These are phyloP conservation scores for Coemansia erecta DNA, from an alignment of 192 early-diverging fungal species.

Conservation along the genomic window DNA sequence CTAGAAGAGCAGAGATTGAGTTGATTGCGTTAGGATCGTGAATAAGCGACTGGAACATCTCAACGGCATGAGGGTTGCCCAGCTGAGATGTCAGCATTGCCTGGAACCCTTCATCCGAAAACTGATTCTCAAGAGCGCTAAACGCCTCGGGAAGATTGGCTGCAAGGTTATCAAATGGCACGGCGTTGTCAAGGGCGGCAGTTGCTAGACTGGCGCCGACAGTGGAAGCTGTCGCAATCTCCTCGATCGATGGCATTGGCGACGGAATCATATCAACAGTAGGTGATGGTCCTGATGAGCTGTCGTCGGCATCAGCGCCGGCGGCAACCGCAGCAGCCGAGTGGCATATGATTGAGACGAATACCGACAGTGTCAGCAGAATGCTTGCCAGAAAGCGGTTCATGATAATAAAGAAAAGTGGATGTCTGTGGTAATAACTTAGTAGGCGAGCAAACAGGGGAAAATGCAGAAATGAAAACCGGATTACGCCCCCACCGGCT, in stretches of 20 bases:
- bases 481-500: too few relatives aligned
- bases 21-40: conserved; percentile 39
- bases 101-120: conserved; percentile 34
- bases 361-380: background rate
- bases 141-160: conserved; percentile 50
- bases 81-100: conserved; percentile 47
- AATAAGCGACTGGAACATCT: conserved; percentile 52
- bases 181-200: conserved; percentile 10
- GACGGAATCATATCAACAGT: too few relatives aligned
- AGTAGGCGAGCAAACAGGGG: too few relatives aligned
- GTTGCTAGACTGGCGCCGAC: background rate
- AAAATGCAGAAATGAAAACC: too few relatives aligned
- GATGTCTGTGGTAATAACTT: background rate
- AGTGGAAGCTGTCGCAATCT: background rate
- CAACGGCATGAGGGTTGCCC: conserved; percentile 48
- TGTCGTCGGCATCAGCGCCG: too few relatives aligned
- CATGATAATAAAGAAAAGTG: background rate
- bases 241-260: too few relatives aligned
- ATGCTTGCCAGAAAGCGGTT: background rate
- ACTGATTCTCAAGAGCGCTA: conserved; percentile 40
- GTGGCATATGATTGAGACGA: background rate
- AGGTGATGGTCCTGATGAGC: too few relatives aligned
- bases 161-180: conserved; percentile 48
- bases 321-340: conserved; percentile 8
- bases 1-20: conserved; percentile 43